These are phyloP conservation scores for Stephania cephalantha DNA, from an alignment of 164 flowering plant species.

Conservation along the genomic window DNA sequence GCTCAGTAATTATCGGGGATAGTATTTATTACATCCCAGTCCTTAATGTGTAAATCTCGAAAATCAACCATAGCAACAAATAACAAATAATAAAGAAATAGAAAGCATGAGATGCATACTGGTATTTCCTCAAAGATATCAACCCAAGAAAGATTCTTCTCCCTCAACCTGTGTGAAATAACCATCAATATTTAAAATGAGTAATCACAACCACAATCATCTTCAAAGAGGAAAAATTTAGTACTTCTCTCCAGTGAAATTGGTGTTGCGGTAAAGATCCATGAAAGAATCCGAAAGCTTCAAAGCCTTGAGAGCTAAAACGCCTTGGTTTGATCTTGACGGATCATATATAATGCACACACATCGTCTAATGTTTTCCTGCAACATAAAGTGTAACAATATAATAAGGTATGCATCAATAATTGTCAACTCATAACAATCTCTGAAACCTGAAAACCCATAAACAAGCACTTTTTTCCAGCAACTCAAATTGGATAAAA, in stretches of 20 bases:
- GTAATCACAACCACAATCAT: background rate
- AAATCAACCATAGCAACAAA: background rate
- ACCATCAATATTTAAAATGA: slow-evolving; percentile 7
- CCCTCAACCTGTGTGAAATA: slow-evolving; percentile 65
- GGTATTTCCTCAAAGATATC: slow-evolving; percentile 99
- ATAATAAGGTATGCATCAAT: background rate
- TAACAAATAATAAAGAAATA: background rate
- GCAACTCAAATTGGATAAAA: background rate
- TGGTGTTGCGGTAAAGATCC: slow-evolving; percentile 82
- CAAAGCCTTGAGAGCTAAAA: slow-evolving; percentile 88
- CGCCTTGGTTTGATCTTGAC: slow-evolving; percentile 83
- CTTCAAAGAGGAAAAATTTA: slow-evolving; percentile 7
- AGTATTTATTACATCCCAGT: background rate
- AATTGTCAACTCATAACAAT: background rate
- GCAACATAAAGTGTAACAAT: slow-evolving; percentile 18
- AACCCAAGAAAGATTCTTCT: slow-evolving; percentile 91
- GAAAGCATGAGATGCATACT: slow-evolving; percentile 39
- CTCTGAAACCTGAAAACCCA: background rate
- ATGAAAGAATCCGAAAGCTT: slow-evolving; percentile 96
- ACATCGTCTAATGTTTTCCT: slow-evolving; percentile 95
- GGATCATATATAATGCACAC: slow-evolving; percentile 98
- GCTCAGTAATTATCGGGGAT: background rate
- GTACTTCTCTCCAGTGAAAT: slow-evolving; percentile 94
- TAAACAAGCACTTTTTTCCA: background rate
- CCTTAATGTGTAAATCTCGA: background rate